These are phyloP conservation scores for Phialophora tarda DNA, from an alignment of 2,329 filamentous ascomycete species.

Conservation along the genomic window DNA sequence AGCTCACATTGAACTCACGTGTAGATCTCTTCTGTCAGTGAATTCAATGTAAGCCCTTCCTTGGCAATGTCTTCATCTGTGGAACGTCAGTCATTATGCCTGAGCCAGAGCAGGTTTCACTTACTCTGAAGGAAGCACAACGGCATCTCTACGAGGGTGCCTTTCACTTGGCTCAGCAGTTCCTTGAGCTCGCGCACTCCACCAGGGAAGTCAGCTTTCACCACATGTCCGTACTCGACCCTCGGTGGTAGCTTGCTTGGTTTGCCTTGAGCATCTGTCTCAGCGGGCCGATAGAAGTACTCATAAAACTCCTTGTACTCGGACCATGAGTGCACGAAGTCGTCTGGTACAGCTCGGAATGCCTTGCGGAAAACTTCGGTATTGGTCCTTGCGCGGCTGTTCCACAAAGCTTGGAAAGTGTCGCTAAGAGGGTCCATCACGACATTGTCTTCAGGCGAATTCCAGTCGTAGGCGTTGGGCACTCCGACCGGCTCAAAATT, in stretches of 20 bases:
- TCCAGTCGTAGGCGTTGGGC: slow-evolving; percentile 62
- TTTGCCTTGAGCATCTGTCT: slow-evolving; percentile 53
- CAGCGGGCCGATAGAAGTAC: slow-evolving; percentile 61
- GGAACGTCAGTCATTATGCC: slow-evolving; percentile 21
- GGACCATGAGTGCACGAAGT: slow-evolving; percentile 63
- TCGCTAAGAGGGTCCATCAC: slow-evolving; percentile 66
- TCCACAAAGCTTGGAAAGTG: slow-evolving; percentile 63
- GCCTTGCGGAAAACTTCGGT: slow-evolving; percentile 65
- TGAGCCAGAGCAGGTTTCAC: slow-evolving; percentile 12
- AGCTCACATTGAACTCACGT: slow-evolving; percentile 53
- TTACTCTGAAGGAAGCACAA: slow-evolving; percentile 70
- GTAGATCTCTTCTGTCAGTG: slow-evolving; percentile 74
- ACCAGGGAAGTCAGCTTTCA: slow-evolving; percentile 73
- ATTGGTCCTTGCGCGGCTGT: slow-evolving; percentile 63
- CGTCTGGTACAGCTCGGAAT: slow-evolving; percentile 67
- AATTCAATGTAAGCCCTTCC: slow-evolving; percentile 75
- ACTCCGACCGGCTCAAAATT: slow-evolving; percentile 65
- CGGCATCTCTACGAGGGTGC: slow-evolving; percentile 86
- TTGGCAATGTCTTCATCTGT: slow-evolving; percentile 85
- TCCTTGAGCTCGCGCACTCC: slow-evolving; percentile 76
- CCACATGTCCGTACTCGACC: slow-evolving; percentile 86
- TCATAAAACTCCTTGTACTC: slow-evolving; percentile 69
- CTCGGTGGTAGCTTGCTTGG: slow-evolving; percentile 56
- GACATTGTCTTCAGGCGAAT: slow-evolving; percentile 52
- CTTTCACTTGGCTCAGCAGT: slow-evolving; percentile 68